Conservation (phyloP, 1,284 basidiomycete genomes). For the Tilletiaria anomala region DNA sequence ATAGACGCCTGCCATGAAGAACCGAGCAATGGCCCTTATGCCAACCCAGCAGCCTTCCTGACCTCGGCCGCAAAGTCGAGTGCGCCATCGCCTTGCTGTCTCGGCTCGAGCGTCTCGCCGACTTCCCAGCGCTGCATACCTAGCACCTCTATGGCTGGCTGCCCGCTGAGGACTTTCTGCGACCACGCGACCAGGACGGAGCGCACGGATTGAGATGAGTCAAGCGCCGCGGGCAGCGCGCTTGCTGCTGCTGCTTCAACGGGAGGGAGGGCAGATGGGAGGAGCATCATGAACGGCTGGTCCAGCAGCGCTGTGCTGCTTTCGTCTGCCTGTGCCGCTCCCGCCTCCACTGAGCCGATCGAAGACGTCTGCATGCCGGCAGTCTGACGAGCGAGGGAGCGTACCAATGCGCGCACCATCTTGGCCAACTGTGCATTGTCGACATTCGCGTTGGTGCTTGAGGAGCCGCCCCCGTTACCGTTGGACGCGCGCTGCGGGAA, state of each 20-base stretch:
- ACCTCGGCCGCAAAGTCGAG: conserved; percentile 27
- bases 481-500: conserved; percentile 34
- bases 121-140: conserved; percentile 41
- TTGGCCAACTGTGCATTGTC: conserved; percentile 39
- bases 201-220: conserved; percentile 47
- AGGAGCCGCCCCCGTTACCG: conserved; percentile 50
- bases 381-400: conserved; percentile 67
- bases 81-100: conserved; percentile 5
- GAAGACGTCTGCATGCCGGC: conserved; percentile 66
- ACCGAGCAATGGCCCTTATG: no score
- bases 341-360: conserved; percentile 41
- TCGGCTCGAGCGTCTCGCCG: conserved; percentile 32
- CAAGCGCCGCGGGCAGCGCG: no score
- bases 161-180: conserved; percentile 2
- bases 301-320: conserved; percentile 55
- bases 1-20: no score
- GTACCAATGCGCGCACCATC: conserved; percentile 55
- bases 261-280: conserved; percentile 13
- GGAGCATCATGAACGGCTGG: conserved; percentile 69
- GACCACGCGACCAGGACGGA: conserved; percentile 59
- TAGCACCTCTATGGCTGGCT: conserved; percentile 31
- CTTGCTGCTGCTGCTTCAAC: conserved; percentile 34
- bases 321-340: conserved; percentile 39
- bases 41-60: conserved; percentile 30
- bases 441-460: conserved; percentile 32